These are phyloP conservation scores for Neonectria ditissima DNA, from an alignment of 2,329 filamentous ascomycete species.

Conservation along the genomic window DNA sequence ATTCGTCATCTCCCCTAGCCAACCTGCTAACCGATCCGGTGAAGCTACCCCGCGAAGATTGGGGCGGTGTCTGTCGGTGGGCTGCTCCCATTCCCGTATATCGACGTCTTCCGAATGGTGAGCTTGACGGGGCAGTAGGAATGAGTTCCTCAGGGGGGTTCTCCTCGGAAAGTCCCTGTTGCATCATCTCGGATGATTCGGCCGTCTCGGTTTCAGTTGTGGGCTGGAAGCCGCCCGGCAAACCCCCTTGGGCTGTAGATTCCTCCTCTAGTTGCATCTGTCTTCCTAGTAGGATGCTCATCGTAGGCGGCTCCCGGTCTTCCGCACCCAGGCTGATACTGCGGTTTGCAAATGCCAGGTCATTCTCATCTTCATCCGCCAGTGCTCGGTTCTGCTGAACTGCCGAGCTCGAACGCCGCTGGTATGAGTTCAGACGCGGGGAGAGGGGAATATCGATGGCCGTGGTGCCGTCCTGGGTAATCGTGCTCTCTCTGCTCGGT, in stretches of 20 bases:
- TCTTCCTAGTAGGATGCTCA: conserved; percentile 71
- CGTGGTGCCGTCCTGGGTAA: conserved; percentile 66
- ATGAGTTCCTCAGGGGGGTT: conserved; percentile 61
- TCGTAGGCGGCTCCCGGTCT: conserved; percentile 71
- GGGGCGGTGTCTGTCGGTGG: conserved; percentile 57
- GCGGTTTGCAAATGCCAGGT: conserved; percentile 71
- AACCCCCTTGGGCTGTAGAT: conserved; percentile 37
- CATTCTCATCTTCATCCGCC: conserved; percentile 69
- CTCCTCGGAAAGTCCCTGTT: conserved; percentile 58
- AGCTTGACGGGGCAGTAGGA: conserved; percentile 54
- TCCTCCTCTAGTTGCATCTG: conserved; percentile 53
- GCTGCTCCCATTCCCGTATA: conserved; percentile 57
- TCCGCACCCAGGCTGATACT: conserved; percentile 76
- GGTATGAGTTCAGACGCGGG: conserved; percentile 68
- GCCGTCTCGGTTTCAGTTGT: conserved; percentile 56
- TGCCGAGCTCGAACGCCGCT: conserved; percentile 76
- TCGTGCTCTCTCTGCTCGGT: conserved; percentile 52
- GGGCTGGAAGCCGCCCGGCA: conserved; percentile 52
- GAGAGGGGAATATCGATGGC: conserved; percentile 82
- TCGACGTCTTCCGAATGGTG: conserved; percentile 60
- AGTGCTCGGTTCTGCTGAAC: conserved; percentile 70
- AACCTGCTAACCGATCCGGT: conserved; percentile 54
- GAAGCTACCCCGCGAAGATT: conserved; percentile 61
- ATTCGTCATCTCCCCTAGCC: conserved; percentile 59
- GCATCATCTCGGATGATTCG: conserved; percentile 54